Evolutionary conservation across 2,329 filamentous ascomycete genomes (phyloP).

Genomic region (Pseudocercospora cruenta): DNA sequence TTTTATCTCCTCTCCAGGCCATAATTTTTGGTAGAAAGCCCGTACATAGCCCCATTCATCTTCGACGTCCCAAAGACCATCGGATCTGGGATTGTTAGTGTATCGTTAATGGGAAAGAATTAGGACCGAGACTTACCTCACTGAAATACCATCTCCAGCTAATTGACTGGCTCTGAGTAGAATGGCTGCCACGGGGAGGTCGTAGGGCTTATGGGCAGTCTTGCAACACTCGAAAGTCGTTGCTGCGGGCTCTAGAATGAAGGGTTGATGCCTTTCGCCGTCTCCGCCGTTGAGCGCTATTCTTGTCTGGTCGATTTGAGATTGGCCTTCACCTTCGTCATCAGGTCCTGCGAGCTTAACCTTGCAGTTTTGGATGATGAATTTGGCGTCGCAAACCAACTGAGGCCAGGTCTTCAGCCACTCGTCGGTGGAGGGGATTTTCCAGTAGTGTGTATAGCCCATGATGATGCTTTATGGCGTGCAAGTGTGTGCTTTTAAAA

Average conservation of each 20-base stretch:
- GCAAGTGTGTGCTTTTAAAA: too few relatives aligned
- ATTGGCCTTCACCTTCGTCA: not conserved
- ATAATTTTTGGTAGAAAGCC: too few relatives aligned
- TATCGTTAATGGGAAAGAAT: not conserved
- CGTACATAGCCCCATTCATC: too few relatives aligned
- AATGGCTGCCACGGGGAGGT: not conserved
- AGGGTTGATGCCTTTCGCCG: too few relatives aligned
- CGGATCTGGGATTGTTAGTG: not conserved
- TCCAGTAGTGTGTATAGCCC: not conserved
- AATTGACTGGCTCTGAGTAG: not conserved
- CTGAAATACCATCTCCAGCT: not conserved
- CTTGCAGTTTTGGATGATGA: not conserved
- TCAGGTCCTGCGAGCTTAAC: not conserved
- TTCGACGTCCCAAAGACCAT: not conserved
- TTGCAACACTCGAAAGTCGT: too few relatives aligned
- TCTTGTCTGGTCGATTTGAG: not conserved
- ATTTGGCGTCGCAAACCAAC: not conserved
- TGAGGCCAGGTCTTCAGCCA: not conserved
- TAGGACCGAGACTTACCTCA: not conserved
- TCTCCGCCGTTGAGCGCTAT: not conserved
- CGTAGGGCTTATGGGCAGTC: not conserved
- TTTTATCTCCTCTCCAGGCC: too few relatives aligned
- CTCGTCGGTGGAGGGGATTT: not conserved
- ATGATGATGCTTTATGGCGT: not conserved
- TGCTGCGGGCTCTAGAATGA: too few relatives aligned